Evolutionary conservation across 371 early-diverging fungal genomes (phyloP).

Genomic region (Mortierella sp.): DNA sequence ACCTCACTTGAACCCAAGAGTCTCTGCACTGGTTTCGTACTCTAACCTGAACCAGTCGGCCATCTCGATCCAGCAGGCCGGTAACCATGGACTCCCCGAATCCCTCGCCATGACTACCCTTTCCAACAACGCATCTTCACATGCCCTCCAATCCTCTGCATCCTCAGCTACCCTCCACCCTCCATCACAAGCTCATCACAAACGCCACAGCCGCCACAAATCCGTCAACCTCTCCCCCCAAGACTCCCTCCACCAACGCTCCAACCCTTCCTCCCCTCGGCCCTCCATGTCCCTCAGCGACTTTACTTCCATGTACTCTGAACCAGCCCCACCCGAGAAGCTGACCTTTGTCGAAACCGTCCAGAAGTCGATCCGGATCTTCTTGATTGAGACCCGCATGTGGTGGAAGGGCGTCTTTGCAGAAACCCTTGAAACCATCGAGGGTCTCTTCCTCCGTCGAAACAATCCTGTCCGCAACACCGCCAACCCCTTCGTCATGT

Average conservation of each 20-base stretch:
- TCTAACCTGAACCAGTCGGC: slow-evolving; percentile 89
- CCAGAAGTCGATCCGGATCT: slow-evolving; percentile 28
- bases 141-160: slow-evolving; percentile 6
- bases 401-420: slow-evolving; percentile 49
- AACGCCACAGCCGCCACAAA: slow-evolving; percentile 16
- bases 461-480: slow-evolving; percentile 62
- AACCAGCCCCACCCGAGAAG: slow-evolving; percentile 39
- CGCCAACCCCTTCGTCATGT: slow-evolving; percentile 52
- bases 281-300: slow-evolving; percentile 43
- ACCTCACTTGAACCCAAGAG: slow-evolving; percentile 36
- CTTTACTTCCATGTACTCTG: slow-evolving; percentile 36
- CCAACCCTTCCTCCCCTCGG: slow-evolving; percentile 25
- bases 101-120: slow-evolving; percentile 33
- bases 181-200: slow-evolving; percentile 7
- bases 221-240: neutral
- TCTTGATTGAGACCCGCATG: slow-evolving; percentile 48
- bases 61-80: slow-evolving; percentile 80
- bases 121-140: slow-evolving; percentile 1
- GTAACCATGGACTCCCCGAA: neutral
- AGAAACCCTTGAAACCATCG: slow-evolving; percentile 45
- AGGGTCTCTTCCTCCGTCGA: slow-evolving; percentile 39
- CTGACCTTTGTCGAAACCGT: slow-evolving; percentile 29
- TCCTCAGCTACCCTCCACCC: slow-evolving; percentile 29
- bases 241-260: slow-evolving; percentile 29
- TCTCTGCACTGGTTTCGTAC: slow-evolving; percentile 59